Base-by-base conservation (phyloP, 371 early-diverging fungal genomes). In the Zychaea mexicana region DNA sequence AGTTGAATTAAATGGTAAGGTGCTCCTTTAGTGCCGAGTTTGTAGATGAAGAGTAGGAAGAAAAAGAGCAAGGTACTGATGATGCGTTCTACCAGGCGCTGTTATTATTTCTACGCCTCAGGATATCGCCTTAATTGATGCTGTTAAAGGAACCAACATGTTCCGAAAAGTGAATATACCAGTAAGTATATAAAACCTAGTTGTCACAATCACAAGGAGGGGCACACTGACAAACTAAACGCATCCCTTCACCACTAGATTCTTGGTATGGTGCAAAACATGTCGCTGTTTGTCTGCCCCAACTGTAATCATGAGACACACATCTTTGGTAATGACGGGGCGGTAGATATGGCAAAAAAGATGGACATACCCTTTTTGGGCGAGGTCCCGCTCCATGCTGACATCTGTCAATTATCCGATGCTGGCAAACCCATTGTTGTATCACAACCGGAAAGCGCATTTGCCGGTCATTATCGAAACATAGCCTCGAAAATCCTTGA, bases 41-140 rank as follows among this genome's bases (percentile, higher is more conserved):
- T 3, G n/a, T 17, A 42, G 2, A 0, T 8, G 36, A 15, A 36
- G 36, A 36, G 36, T 0, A 2, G 15, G 36, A 36, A 15, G 15
- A 36, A 36, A 36, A 15, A 36, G 15, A 36, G 15, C 10, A 36
- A 0, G 15, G 15, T 36, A 36, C 2, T 10, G 36, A 2, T 36
- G 36, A 36, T 8, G 36, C 15, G 15, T 46, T 46, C 9, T 46
- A 46, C 1, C 57, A 87, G 92, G 93, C 19, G 92, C 91, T 17
- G 88, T 96, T 6, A 91, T 96, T 63, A 89, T 96, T 2, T 92
- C 94, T 3, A 96, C 96, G 0, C 96, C 96, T 32, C 96, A 96
- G 69, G 94, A 94, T 70, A 85, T 96, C 67, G 94, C 95, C 1
- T 71, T 94, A 21, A 79, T 87, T 55, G 96, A 96, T 72, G 93